A percentile compares a stretch with the other conserved stretches of the same genome.
These are phyloP conservation scores for Euptelea pleiosperma DNA, from an alignment of 164 flowering plant species.

Conservation along the genomic window DNA sequence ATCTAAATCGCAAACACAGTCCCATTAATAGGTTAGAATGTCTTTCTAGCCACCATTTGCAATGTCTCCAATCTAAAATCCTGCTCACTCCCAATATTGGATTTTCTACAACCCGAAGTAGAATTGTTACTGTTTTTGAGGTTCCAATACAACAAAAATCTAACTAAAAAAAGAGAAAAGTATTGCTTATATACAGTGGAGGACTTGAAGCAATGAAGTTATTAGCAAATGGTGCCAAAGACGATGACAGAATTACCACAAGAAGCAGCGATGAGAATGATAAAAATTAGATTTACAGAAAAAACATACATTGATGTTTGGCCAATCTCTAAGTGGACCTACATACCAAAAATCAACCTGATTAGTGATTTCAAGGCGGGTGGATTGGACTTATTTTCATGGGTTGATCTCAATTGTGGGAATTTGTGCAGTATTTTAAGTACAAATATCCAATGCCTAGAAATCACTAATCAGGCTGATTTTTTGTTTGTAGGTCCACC, in stretches of 20 bases:
- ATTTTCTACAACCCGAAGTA: slow-evolving; percentile 20
- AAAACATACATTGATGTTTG: slow-evolving; percentile 33
- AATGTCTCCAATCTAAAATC: slow-evolving; percentile 76
- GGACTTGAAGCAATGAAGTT: slow-evolving; percentile 17
- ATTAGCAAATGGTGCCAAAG: slow-evolving; percentile 30
- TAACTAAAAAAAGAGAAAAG: neutral
- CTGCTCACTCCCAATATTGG: slow-evolving; percentile 68
- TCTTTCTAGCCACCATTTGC: slow-evolving; percentile 83
- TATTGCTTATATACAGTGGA: slow-evolving; percentile 24
- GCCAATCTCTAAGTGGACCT: too few relatives aligned
- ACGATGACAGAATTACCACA: slow-evolving; percentile 32
- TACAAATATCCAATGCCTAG: too few relatives aligned
- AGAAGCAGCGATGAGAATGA: slow-evolving; percentile 30
- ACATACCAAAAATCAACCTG: too few relatives aligned
- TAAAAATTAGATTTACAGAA: slow-evolving; percentile 41
- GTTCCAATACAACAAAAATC: neutral
- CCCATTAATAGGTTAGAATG: slow-evolving; percentile 41
- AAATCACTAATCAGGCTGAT: too few relatives aligned
- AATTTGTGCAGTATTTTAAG: too few relatives aligned
- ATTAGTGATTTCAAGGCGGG: too few relatives aligned
- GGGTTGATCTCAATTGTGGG: too few relatives aligned
- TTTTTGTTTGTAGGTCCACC: too few relatives aligned
- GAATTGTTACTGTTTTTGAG: neutral
- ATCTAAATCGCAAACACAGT: neutral
- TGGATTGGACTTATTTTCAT: too few relatives aligned